Percentiles rank a stretch among this genome's conserved stretches.
Evolutionary conservation across 2,329 filamentous ascomycete genomes (phyloP).

Genomic region (Intubia oerlemansii): DNA sequence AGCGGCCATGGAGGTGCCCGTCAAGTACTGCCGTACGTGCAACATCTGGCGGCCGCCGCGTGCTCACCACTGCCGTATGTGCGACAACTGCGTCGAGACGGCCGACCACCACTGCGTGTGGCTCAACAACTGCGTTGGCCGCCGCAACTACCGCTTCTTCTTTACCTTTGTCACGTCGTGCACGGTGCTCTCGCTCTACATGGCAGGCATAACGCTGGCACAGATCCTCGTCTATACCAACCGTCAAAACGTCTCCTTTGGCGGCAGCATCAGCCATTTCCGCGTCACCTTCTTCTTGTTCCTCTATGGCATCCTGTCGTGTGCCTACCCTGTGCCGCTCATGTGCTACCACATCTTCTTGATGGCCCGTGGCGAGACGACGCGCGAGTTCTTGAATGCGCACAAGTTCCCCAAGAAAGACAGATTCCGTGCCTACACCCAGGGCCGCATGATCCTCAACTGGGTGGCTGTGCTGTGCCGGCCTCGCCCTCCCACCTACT

Average conservation of each 20-base stretch:
- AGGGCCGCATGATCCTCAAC: conserved; percentile 55
- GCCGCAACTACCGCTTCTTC: conserved; percentile 95
- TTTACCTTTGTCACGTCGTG: conserved; percentile 71
- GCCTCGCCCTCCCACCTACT: conserved; percentile 70
- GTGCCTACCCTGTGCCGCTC: conserved; percentile 64
- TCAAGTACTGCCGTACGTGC: conserved; percentile 96
- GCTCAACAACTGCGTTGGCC: conserved; percentile 95
- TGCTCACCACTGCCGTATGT: conserved; percentile 87
- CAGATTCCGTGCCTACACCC: conserved; percentile 75
- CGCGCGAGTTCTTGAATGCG: conserved; percentile 84
- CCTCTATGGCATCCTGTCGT: conserved; percentile 55
- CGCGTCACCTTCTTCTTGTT: conserved; percentile 74
- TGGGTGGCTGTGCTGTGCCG: conserved; percentile 63
- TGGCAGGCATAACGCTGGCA: conserved; percentile 57
- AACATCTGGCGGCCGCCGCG: conserved; percentile 93
- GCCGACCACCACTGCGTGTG: conserved; percentile 98
- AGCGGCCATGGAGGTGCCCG: conserved; percentile 90
- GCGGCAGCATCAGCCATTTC: conserved; percentile 44
- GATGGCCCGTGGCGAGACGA: conserved; percentile 80
- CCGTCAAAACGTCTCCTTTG: conserved; percentile 43
- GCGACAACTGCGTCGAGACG: conserved; percentile 92
- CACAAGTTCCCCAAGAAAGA: conserved; percentile 90
- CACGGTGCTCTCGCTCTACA: conserved; percentile 55
- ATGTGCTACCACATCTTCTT: conserved; percentile 83
- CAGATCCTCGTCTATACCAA: conserved; percentile 58